Conservation (phyloP, 805 yeast genomes). For the Saccharomycopsis lassenensis region DNA sequence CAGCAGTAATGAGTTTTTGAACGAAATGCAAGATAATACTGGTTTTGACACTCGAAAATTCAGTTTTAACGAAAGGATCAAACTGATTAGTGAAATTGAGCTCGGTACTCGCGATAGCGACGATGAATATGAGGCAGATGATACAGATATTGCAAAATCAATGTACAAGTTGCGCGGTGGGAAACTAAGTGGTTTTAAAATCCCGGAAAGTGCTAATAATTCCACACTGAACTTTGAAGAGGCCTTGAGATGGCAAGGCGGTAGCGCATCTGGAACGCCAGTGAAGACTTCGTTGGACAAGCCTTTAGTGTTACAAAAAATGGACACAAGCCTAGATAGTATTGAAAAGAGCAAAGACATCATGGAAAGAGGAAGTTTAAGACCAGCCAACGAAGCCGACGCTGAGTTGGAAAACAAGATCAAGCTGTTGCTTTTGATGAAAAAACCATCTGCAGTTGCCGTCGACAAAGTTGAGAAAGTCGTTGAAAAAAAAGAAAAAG, state of each 20-base stretch:
- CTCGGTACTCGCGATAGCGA: conserved; percentile 6
- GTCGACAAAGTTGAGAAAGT: not conserved
- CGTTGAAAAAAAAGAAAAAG: not conserved
- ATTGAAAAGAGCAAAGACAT: not conserved
- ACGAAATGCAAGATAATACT: not conserved
- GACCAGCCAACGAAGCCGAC: conserved; percentile 15
- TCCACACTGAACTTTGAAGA: no score
- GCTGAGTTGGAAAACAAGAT: conserved; percentile 17
- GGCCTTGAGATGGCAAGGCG: no score
- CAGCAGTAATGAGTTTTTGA: no score
- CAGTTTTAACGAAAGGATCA: conserved; percentile 10
- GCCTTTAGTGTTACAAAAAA: not conserved
- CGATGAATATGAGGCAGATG: conserved; percentile 5
- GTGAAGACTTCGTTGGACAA: not conserved
- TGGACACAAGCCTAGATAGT: not conserved
- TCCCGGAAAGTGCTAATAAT: no score
- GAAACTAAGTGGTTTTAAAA: conserved; percentile 20
- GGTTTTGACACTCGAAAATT: conserved; percentile 4
- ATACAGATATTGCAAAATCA: conserved; percentile 12
- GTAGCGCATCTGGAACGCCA: not conserved
- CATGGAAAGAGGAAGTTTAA: not conserved
- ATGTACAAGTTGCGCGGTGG: conserved; percentile 19
- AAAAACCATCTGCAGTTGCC: conserved; percentile 1
- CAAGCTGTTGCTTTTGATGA: conserved; percentile 13
- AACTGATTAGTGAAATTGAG: conserved; percentile 9